Base-by-base conservation (phyloP, 345 rosid genomes). In the Bruguiera sexangula region DNA sequence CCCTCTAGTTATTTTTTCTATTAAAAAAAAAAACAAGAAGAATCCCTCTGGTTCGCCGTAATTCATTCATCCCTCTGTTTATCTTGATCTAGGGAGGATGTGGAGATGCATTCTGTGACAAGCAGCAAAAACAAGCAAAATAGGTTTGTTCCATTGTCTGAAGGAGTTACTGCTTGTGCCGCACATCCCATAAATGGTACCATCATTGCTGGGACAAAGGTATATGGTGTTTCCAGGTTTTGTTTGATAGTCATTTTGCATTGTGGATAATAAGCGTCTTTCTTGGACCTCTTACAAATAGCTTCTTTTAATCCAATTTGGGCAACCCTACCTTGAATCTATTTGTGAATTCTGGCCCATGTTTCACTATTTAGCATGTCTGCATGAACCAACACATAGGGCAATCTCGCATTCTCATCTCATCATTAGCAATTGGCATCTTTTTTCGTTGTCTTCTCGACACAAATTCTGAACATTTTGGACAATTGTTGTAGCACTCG, bases 141-240 rank as follows among this genome's bases (percentile, higher is more conserved):
- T 69, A 86, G 83, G 80, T 92, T 85, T 82, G 66, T 95, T 73
- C 83, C 94, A n/a, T 59, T 92, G 51, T 82, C 92, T 50, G 89
- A 92, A 81, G 79, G 78, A 71, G 89, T 90, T 71, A 88, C 90
- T 9, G 82, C 83, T 1, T 88, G 96, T 62, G 85, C 89, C 37
- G 63, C 89, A 27, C 97, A 92, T 87, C 99, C 98, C 36, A 81
- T 83, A 67, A 84, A 84, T 68, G 86, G 84, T 31, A 78, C 89
- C 73, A 83, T 95, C 67, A 46, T 95, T 67, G 96, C 92, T 57
- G 98, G 98, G 78, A 87, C 98, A 19, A 85, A 88, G 96, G 93
- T 93, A 71, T 76, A 75, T 78, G 67, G 48, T 61, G 56, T 69
- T 62, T 24, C 19, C 37, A 19, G 5, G 46, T 64, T 34, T 63